These are phyloP conservation scores for Corymbia citriodora DNA, from an alignment of 441 rosid species.

Conservation along the genomic window DNA sequence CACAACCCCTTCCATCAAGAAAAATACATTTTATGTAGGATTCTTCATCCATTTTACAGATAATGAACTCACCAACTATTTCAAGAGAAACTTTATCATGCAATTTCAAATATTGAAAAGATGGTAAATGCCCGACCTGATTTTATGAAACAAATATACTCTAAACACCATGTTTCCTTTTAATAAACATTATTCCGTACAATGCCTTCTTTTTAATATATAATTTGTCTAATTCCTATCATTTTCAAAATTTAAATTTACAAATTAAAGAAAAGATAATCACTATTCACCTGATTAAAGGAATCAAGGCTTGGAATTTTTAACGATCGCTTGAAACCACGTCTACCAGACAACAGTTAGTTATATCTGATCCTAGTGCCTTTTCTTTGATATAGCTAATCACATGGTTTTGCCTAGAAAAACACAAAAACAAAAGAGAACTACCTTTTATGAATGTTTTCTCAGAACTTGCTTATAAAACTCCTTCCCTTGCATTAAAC, in stretches of 20 bases:
- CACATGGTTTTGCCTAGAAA: not conserved
- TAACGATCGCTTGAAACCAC: not conserved
- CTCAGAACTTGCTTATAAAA: not conserved
- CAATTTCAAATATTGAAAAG: not conserved
- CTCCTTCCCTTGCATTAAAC: not conserved
- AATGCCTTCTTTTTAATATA: not conserved
- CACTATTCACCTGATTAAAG: not conserved
- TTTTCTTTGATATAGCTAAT: not conserved
- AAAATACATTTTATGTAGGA: not conserved
- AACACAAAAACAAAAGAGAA: not conserved
- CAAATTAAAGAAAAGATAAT: not conserved
- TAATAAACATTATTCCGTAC: not conserved
- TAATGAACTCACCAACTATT: not conserved
- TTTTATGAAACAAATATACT: not conserved
- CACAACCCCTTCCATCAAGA: fast-evolving
- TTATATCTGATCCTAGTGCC: not conserved
- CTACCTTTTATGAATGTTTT: not conserved
- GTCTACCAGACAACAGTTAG: not conserved
- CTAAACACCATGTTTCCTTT: not conserved
- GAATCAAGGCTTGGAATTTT: not conserved
- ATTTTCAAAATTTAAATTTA: not conserved
- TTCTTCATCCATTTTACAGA: not conserved
- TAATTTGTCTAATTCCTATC: not conserved
- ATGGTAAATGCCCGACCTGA: not conserved
- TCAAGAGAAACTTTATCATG: not conserved